Percentiles rank a stretch among this genome's conserved stretches.
Evolutionary conservation across 768 basidiomycete genomes (phyloP).

Genomic region (Podaxis carcinomalis): DNA sequence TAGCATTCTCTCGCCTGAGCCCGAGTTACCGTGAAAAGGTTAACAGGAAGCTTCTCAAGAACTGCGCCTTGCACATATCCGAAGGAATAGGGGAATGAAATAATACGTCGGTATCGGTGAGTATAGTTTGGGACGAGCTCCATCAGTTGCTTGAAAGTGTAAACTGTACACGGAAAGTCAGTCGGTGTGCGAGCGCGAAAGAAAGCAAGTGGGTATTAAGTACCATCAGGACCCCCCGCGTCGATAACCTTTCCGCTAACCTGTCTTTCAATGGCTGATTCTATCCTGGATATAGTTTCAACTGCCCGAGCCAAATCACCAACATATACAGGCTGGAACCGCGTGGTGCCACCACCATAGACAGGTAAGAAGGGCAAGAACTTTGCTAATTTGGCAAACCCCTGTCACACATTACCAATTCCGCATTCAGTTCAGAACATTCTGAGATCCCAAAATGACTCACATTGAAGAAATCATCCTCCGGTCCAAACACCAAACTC

Average conservation of each 20-base stretch:
- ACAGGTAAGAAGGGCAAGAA: slow-evolving; percentile 72
- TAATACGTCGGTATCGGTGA: slow-evolving; percentile 47
- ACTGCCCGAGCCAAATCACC: slow-evolving; percentile 62
- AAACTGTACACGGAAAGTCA: slow-evolving; percentile 35
- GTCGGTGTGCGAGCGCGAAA: not conserved
- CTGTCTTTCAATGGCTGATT: slow-evolving; percentile 35
- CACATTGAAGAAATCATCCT: slow-evolving; percentile 74
- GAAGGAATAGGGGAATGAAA: slow-evolving; percentile 60
- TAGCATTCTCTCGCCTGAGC: slow-evolving; percentile 45
- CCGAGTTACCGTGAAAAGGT: slow-evolving; percentile 64
- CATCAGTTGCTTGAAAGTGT: slow-evolving; percentile 68
- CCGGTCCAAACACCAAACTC: slow-evolving; percentile 72
- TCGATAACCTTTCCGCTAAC: slow-evolving; percentile 49
- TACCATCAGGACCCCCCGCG: slow-evolving; percentile 36
- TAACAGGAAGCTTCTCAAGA: slow-evolving; percentile 58
- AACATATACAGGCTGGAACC: slow-evolving; percentile 72
- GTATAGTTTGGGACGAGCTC: slow-evolving; percentile 53
- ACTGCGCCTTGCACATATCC: slow-evolving; percentile 64
- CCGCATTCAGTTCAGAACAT: not conserved
- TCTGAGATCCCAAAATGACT: slow-evolving; percentile 24
- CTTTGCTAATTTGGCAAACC: slow-evolving; percentile 57
- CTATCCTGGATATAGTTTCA: slow-evolving; percentile 49
- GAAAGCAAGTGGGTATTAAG: not conserved
- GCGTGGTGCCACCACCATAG: slow-evolving; percentile 62
- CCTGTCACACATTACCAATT: slow-evolving; percentile 28